Evolutionary conservation across 2,329 filamentous ascomycete species (phyloP), one percentile per base, ranked within the genome.

Genomic region (Penicillium brasilianum): DNA sequence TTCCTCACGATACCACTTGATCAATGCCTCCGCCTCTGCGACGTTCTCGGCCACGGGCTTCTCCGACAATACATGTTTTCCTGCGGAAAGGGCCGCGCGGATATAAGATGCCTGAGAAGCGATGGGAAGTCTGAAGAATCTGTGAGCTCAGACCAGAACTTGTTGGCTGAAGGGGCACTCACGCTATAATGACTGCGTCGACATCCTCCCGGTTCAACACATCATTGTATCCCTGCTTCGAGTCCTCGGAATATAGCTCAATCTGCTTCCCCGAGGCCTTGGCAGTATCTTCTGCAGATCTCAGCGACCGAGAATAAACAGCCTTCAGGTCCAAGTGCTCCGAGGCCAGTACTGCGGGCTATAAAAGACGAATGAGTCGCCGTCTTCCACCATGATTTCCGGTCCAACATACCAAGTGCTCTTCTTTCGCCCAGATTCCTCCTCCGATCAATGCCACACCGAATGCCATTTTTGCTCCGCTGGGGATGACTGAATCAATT

Each of bases 21-120:
- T 73, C 30, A 87, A 76, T n/a, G 80, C 76, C 28, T 76, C 72
- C 0, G 84, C 84, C 0, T 78, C 77, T 1, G 80, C 77, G 9
- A 88, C 76, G 65, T 89, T 85, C 65, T 85, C 83, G 2, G 85
- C 88, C 43, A 90, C 81, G 36, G 89, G 88, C 77, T 91, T 91
- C 77, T 91, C 89, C 16, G 85, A 85, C 2, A 91, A 79, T 8
- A 91, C 88, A 70, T 90, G 87, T 75, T 91, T 91, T 28, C 87
- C 87, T 1, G 87, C 87, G n/a, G 76, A 71, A 18, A 90, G 77
- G 0, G 85, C 86, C 63, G 82, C 81, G 63, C 84, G 80, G 69
- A 90, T 84, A 67, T 84, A 83, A 13, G 75, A 75, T 2, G 87
- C 85, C 72, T 90, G 88, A 39, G 77, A 77, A 51, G 81, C 71